Evolutionary conservation across 1,284 basidiomycete genomes (phyloP).

Genomic region (Heterobasidion occidentale): DNA sequence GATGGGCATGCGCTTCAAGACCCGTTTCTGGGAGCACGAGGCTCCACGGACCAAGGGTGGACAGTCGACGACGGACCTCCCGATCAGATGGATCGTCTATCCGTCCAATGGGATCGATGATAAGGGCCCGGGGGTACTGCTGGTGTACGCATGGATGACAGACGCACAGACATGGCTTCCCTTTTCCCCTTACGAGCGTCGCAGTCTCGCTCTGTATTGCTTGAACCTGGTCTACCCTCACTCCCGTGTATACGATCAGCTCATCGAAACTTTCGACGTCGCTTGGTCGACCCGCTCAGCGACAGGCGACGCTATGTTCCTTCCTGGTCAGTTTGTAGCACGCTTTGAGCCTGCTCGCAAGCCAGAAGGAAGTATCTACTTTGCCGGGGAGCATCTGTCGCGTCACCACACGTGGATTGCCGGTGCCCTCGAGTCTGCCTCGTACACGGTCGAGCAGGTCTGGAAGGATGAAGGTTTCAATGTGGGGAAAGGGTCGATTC

Average conservation of each 20-base stretch:
- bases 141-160: constrained; percentile 17
- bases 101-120: constrained; percentile 26
- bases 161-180: constrained; percentile 12
- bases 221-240: constrained; percentile 7
- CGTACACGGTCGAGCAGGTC: not conserved
- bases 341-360: constrained; percentile 1
- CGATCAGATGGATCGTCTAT: constrained; percentile 27
- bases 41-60: constrained; percentile 18
- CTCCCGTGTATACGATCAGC: not conserved
- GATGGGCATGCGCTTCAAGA: constrained; percentile 27
- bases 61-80: constrained; percentile 28
- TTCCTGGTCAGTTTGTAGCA: constrained; percentile 2
- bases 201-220: constrained; percentile 10
- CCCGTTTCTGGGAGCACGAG: constrained; percentile 26
- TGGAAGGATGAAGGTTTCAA: too few species aligned
- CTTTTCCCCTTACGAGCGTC: constrained; percentile 7
- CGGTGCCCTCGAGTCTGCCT: constrained; percentile 1
- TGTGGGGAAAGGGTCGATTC: too few species aligned
- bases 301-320: constrained; percentile 5
- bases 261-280: constrained; percentile 4
- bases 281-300: constrained; percentile 1
- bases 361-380: constrained; percentile 1
- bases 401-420: constrained; percentile 3
- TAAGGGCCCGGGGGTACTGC: constrained; percentile 16
- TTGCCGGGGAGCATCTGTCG: constrained; percentile 5